Percentiles rank a stretch among this genome's conserved stretches.
These are phyloP conservation scores for Lyophyllum shimeji DNA, from an alignment of 768 basidiomycete genomes.

Conservation along the genomic window DNA sequence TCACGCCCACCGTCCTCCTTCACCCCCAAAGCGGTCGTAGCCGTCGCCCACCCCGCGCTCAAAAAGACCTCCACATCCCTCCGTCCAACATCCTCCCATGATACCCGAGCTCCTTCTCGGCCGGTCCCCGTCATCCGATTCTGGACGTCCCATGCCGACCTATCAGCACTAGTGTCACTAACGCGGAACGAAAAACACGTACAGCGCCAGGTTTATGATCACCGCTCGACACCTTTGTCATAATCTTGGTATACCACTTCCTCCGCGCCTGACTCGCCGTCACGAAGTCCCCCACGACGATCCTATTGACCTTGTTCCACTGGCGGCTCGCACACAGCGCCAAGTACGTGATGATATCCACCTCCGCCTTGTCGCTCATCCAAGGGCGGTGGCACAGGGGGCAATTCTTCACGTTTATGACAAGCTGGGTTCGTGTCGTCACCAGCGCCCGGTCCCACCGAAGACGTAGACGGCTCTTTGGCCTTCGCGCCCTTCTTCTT, in stretches of 20 bases:
- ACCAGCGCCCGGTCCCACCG: not conserved
- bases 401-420: constrained; percentile 95
- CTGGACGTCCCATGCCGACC: constrained; percentile 56
- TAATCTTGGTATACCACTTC: constrained; percentile 94
- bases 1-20: no score
- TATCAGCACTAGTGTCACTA: constrained; percentile 2
- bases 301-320: constrained; percentile 85
- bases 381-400: constrained; percentile 91
- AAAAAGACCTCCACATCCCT: no score
- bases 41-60: no score
- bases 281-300: constrained; percentile 93
- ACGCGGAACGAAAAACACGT: constrained; percentile 29
- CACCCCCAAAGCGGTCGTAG: no score
- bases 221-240: constrained; percentile 83
- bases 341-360: constrained; percentile 96
- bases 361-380: constrained; percentile 81
- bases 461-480: constrained; percentile 12
- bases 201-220: constrained; percentile 90
- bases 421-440: constrained; percentile 64
- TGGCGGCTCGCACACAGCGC: constrained; percentile 94
- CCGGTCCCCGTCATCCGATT: constrained; percentile 87
- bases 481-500: constrained; percentile 19
- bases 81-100: no score
- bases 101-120: no score
- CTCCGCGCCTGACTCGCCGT: constrained; percentile 93